Evolutionary conservation across 441 rosid species (phyloP).

Genomic region (Pelargonium citronellum): DNA sequence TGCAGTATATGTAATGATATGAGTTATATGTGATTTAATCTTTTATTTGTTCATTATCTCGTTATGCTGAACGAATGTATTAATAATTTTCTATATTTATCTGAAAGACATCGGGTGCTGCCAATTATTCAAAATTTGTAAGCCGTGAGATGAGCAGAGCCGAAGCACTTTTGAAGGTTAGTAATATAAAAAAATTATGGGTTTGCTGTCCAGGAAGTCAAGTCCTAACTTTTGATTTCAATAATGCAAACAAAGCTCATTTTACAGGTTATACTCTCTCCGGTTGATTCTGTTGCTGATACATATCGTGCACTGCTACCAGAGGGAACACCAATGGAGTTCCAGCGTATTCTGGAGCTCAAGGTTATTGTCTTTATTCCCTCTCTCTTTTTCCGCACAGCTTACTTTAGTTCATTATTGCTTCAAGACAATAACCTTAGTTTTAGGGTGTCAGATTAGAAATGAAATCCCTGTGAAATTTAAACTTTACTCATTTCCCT

Average conservation of each 20-base stretch:
- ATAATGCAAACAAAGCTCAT: slow-evolving; percentile 5
- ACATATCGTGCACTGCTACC: slow-evolving; percentile 94
- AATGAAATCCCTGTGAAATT: too few species aligned
- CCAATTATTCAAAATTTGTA: slow-evolving; percentile 85
- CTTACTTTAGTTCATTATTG: too few species aligned
- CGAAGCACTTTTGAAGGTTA: slow-evolving; percentile 95
- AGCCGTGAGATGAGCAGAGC: slow-evolving; percentile 99
- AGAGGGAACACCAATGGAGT: slow-evolving; percentile 97
- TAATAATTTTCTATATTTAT: slow-evolving; percentile 2
- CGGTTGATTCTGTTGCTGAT: slow-evolving; percentile 94
- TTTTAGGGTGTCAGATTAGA: too few species aligned
- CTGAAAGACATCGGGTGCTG: slow-evolving; percentile 58
- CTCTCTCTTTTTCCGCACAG: background rate
- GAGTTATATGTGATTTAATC: too few species aligned
- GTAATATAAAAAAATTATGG: slow-evolving; percentile 10
- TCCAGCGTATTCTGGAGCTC: slow-evolving; percentile 94
- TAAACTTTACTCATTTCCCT: too few species aligned
- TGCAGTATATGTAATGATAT: too few species aligned
- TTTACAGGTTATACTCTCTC: slow-evolving; percentile 81
- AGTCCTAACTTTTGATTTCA: background rate
- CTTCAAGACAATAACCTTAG: too few species aligned
- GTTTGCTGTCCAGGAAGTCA: slow-evolving; percentile 10
- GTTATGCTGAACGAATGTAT: background rate
- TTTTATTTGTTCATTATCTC: background rate
- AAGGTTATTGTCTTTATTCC: slow-evolving; percentile 41